Base-by-base conservation (phyloP, 306 rosid species). In the Fragaria ananassa region DNA sequence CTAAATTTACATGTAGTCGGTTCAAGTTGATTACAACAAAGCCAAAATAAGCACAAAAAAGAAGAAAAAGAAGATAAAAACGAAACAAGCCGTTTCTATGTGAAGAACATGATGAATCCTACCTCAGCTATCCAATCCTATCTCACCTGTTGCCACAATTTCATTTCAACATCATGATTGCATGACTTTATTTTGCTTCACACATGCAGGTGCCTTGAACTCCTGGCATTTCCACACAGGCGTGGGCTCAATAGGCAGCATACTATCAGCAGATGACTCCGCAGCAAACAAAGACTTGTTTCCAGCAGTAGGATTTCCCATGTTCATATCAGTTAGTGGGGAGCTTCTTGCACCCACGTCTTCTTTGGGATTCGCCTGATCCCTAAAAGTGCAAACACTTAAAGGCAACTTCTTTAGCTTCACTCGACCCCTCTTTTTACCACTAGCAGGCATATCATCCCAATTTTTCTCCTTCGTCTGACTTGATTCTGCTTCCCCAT, bases 361-460 rank as follows among this genome's bases (percentile, higher is more conserved):
- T 79, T 89, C 97, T 84, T 86, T 89, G 41, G 86, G 85, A 14
- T 85, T 89, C 1, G 87, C 85, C 78, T 83, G 87, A 78, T 88
- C 96, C 86, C 86, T 84, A 54, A 85, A 82, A 19, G 89, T 72
- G 80, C 96, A 89, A 62, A 86, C 86, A 85, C 96, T 93, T 61
- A 91, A 93, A n/a, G 97, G 91, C 81, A 91, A 79, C 82, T 87
- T 91, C 77, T 91, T 93, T 72, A 91, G 93, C 89, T 91, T 93
- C 86, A 85, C 90, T 81, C 96, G 88, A 78, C 98, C 98, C 82
- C 92, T 93, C 85, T 87, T 93, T 85, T 87, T 93, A 50, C 91
- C 96, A 67, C 81, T 77, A 66, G 87, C 70, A 76, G 83, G 81
- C 66, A 68, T 37, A 65, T 87, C 93, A 21, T 87, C 97, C 39